Percentiles rank a stretch among this genome's conserved stretches.
These are phyloP conservation scores for Fibroporia radiculosa DNA, from an alignment of 768 basidiomycete genomes.

Conservation along the genomic window DNA sequence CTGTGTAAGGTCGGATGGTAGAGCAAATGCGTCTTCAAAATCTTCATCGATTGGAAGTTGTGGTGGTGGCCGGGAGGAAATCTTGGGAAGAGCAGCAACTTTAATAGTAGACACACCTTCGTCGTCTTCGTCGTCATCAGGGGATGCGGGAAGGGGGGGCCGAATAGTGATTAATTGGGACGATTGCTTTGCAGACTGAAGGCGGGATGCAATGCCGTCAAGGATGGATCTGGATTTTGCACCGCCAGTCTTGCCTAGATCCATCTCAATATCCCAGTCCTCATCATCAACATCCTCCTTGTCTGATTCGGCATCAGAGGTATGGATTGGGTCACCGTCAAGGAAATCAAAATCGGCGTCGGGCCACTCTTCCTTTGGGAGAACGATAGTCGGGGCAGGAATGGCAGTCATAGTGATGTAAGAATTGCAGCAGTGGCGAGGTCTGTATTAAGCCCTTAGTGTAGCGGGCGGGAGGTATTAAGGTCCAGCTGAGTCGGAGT, in stretches of 20 bases:
- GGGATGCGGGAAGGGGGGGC: constrained; percentile 47
- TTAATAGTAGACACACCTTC: constrained; percentile 85
- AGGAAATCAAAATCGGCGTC: constrained; percentile 85
- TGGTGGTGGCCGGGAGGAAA: constrained; percentile 19
- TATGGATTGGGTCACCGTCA: constrained; percentile 61
- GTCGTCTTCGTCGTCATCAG: constrained; percentile 60
- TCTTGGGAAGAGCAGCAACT: constrained; percentile 39
- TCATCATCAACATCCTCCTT: constrained; percentile 56
- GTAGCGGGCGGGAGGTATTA: constrained; percentile 13
- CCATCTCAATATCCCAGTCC: constrained; percentile 80
- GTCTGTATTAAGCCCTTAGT: constrained; percentile 14
- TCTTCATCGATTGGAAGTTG: constrained; percentile 59
- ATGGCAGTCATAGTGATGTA: constrained; percentile 51
- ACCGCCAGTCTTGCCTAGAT: constrained; percentile 50
- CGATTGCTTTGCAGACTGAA: constrained; percentile 27
- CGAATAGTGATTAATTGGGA: constrained; percentile 53
- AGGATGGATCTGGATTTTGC: constrained; percentile 36
- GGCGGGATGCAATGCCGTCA: constrained; percentile 31
- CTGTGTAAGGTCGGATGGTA: constrained; percentile 74
- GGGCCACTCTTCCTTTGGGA: constrained; percentile 71
- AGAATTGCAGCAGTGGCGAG: too few species aligned
- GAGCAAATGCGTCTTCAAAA: constrained; percentile 74
- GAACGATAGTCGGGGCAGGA: constrained; percentile 46
- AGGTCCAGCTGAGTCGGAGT: constrained; percentile 3
- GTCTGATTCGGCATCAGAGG: constrained; percentile 51